Evolutionary conservation across 441 rosid genomes (phyloP).

Genomic region (Hypseocharis bilobata): DNA sequence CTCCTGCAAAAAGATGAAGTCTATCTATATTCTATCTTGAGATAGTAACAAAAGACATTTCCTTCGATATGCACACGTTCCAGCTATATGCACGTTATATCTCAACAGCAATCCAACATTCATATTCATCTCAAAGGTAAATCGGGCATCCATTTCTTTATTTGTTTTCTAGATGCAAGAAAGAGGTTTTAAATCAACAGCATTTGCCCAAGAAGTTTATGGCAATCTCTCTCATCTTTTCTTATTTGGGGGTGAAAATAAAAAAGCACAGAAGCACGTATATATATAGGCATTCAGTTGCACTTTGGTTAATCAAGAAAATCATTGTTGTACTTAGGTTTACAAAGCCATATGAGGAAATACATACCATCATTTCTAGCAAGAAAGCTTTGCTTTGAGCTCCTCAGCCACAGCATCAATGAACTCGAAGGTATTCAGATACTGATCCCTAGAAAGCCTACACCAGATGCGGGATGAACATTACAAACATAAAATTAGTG

Average conservation of each 20-base stretch:
- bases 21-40: no score
- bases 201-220: neutral
- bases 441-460: slow-evolving; percentile 7
- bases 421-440: slow-evolving; percentile 8
- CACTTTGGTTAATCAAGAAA: no score
- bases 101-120: no score
- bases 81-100: no score
- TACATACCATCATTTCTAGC: neutral
- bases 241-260: neutral
- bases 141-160: neutral
- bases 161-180: neutral
- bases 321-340: neutral
- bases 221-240: neutral
- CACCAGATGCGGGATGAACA: neutral
- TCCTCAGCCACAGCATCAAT: slow-evolving; percentile 13
- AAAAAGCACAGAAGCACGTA: no score
- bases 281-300: no score
- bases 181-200: neutral
- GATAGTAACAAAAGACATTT: no score
- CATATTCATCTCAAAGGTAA: no score
- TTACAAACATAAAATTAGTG: neutral
- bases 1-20: no score
- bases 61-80: no score
- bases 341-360: neutral
- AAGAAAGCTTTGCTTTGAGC: slow-evolving; percentile 6